A percentile compares a stretch with the other conserved stretches of the same genome.
These are phyloP conservation scores for Skeletonema marinoi DNA, from an alignment of 108 stramenopile species.

Conservation along the genomic window DNA sequence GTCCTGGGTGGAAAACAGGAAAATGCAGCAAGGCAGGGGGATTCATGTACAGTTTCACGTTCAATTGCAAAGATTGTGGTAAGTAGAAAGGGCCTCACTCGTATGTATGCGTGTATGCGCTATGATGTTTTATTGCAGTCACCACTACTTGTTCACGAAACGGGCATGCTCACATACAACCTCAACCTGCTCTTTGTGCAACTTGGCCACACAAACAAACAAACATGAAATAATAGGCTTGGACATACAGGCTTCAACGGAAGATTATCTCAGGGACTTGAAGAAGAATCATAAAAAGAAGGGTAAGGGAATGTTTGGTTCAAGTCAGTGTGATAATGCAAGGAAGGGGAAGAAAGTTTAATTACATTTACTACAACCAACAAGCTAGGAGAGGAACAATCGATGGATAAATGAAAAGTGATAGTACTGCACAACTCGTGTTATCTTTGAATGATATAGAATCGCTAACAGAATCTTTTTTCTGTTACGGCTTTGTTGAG, in stretches of 20 bases:
- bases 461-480: neutral
- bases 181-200: no score
- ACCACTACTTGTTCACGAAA: no score
- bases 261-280: neutral
- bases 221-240: neutral
- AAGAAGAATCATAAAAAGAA: neutral
- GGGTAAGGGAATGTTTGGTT: neutral
- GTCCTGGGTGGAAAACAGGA: constrained; percentile 3
- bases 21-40: neutral
- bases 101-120: no score
- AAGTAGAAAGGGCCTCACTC: neutral
- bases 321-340: neutral
- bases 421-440: neutral
- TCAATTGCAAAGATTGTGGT: constrained; percentile 6
- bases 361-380: neutral
- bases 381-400: neutral
- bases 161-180: neutral
- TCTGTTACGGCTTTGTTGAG: neutral
- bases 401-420: neutral
- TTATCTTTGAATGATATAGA: constrained; percentile 1
- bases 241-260: neutral
- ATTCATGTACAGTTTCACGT: neutral
- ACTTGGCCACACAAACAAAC: neutral
- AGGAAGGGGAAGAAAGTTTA: neutral
- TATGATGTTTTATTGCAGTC: no score